Conservation (phyloP, 2,329 filamentous ascomycete species). For the Fusarium robinianum region DNA sequence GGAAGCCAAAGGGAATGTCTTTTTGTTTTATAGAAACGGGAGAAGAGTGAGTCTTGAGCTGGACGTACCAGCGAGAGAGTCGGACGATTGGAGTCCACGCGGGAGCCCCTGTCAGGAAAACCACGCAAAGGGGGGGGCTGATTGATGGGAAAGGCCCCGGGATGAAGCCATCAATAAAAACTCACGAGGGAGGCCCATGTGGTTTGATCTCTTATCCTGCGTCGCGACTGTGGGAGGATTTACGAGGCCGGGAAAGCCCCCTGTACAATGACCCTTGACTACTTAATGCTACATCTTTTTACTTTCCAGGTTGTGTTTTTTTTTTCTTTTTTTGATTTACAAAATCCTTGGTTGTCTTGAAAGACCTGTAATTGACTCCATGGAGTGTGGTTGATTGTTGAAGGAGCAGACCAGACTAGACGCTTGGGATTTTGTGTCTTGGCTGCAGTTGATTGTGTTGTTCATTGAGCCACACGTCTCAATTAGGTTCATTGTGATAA, state of each 20-base stretch:
- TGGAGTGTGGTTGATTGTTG: slow-evolving; percentile 6
- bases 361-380: too few relatives aligned
- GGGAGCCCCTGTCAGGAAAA: slow-evolving; percentile 15
- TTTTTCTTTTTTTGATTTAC: too few relatives aligned
- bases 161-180: slow-evolving; percentile 9
- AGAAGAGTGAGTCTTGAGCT: slow-evolving; percentile 17
- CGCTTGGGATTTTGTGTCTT: too few relatives aligned
- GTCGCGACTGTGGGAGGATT: slow-evolving; percentile 28
- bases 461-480: too few relatives aligned
- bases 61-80: slow-evolving; percentile 13
- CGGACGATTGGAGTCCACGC: slow-evolving; percentile 18
- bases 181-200: slow-evolving; percentile 19
- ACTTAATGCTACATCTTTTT: slow-evolving; percentile 47
- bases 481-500: too few relatives aligned
- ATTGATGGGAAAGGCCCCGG: slow-evolving; percentile 13
- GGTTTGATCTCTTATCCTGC: slow-evolving; percentile 15
- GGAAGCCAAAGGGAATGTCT: slow-evolving; percentile 27
- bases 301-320: slow-evolving; percentile 33
- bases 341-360: too few relatives aligned
- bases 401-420: too few relatives aligned
- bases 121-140: slow-evolving; percentile 14
- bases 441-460: too few relatives aligned
- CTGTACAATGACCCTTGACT: slow-evolving; percentile 51
- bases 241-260: slow-evolving; percentile 40
- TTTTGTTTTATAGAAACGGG: slow-evolving; percentile 33